Percentiles rank a stretch among this genome's conserved stretches.
These are phyloP conservation scores for Colletotrichum orchidophilum DNA, from an alignment of 2,329 filamentous ascomycete species.

Conservation along the genomic window DNA sequence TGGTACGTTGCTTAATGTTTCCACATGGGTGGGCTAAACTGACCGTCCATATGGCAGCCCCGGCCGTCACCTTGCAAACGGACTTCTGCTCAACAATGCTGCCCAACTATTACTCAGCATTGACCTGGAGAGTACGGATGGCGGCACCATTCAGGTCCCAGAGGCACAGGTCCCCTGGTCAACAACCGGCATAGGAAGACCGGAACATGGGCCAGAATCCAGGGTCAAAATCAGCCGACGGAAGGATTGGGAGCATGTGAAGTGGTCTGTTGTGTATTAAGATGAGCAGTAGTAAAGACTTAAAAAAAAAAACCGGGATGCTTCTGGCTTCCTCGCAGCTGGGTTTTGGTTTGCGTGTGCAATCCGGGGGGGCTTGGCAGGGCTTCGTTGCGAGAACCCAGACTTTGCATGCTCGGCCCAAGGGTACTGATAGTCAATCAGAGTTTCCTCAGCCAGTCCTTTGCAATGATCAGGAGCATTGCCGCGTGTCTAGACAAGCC, in stretches of 20 bases:
- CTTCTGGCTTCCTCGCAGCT: too few relatives aligned
- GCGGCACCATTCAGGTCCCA: not conserved
- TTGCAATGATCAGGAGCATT: too few relatives aligned
- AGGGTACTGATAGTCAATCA: too few relatives aligned
- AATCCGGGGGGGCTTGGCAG: too few relatives aligned
- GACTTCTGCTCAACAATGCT: not conserved
- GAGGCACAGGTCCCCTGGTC: not conserved
- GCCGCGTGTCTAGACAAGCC: too few relatives aligned
- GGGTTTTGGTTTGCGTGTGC: too few relatives aligned
- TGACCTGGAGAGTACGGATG: not conserved
- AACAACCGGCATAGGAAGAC: not conserved
- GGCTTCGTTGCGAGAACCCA: too few relatives aligned
- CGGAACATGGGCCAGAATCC: not conserved
- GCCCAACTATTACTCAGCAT: not conserved
- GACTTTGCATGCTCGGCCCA: too few relatives aligned
- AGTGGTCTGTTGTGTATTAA: not conserved
- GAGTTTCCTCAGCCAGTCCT: too few relatives aligned
- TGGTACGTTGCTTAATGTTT: not conserved
- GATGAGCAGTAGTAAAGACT: not conserved
- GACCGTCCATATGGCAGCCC: not conserved
- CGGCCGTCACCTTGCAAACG: not conserved
- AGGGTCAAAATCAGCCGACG: not conserved
- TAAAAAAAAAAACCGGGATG: too few relatives aligned
- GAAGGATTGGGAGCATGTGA: not conserved
- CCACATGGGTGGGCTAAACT: not conserved